phyloP scores from a whole-genome alignment of 495 filamentous ascomycete species.

The Trichoderma asperelloides region DNA sequence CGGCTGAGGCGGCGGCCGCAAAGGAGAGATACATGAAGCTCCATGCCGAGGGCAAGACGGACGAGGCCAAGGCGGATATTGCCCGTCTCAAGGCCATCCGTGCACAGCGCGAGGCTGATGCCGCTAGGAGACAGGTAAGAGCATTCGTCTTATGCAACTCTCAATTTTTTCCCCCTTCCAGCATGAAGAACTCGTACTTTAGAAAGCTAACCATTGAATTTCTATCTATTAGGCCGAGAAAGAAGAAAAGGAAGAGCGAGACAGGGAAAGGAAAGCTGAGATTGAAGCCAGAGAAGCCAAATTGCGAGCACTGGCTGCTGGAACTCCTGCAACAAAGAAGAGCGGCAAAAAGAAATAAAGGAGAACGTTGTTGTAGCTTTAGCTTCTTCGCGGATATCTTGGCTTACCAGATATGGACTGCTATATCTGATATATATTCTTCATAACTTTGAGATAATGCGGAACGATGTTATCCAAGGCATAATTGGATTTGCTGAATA shows the following conservation, averaged over 20 bases:
- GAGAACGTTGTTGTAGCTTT: not conserved
- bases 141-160: no score
- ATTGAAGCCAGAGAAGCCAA: slow-evolving; percentile 49
- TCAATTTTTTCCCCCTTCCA: not conserved
- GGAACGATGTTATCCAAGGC: no score
- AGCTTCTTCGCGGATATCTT: not conserved
- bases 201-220: not conserved
- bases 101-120: slow-evolving; percentile 79
- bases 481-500: not conserved
- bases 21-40: slow-evolving; percentile 89
- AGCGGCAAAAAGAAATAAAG: slow-evolving; percentile 16
- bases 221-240: slow-evolving; percentile 47
- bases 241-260: slow-evolving; percentile 58
- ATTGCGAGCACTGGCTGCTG: slow-evolving; percentile 53
- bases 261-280: slow-evolving; percentile 41
- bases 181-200: slow-evolving; percentile 3
- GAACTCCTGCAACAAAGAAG: slow-evolving; percentile 23
- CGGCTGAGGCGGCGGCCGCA: slow-evolving; percentile 75
- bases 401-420: not conserved
- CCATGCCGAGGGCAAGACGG: slow-evolving; percentile 93
- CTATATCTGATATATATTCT: not conserved
- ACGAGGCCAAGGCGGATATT: slow-evolving; percentile 89
- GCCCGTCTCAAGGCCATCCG: slow-evolving; percentile 70
- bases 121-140: slow-evolving; percentile 49
- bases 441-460: not conserved